phyloP scores from a whole-genome alignment of 2,329 filamentous ascomycete genomes.

The Alternaria incomplexa region DNA sequence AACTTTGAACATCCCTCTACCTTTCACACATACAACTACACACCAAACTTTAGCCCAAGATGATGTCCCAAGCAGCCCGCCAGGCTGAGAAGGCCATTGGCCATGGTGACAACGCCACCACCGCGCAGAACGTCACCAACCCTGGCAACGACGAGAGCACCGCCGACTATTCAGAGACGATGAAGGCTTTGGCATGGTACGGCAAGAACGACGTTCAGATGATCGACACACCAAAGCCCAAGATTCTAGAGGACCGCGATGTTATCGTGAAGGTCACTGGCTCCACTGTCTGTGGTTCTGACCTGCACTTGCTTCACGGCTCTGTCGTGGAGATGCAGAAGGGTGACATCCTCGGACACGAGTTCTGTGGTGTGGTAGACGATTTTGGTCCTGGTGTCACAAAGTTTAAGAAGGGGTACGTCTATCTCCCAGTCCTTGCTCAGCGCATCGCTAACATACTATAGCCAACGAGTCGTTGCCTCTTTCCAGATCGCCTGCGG shows the following conservation, averaged over 20 bases:
- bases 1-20: neutral
- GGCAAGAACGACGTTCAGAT: slow-evolving; percentile 80
- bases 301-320: slow-evolving; percentile 63
- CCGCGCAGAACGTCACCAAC: slow-evolving; percentile 71
- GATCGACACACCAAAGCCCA: slow-evolving; percentile 71
- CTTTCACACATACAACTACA: neutral
- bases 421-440: neutral
- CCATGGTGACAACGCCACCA: slow-evolving; percentile 69
- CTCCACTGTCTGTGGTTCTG: slow-evolving; percentile 66
- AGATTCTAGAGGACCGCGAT: slow-evolving; percentile 73
- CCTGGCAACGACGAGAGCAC: slow-evolving; percentile 53
- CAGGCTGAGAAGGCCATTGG: slow-evolving; percentile 71
- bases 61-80: slow-evolving; percentile 63
- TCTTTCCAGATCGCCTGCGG: slow-evolving; percentile 82
- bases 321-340: slow-evolving; percentile 57
- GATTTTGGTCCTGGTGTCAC: slow-evolving; percentile 52
- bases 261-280: slow-evolving; percentile 81
- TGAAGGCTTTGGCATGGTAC: slow-evolving; percentile 84
- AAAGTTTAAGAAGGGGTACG: slow-evolving; percentile 51
- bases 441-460: slow-evolving; percentile 22
- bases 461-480: slow-evolving; percentile 71
- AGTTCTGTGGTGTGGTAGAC: slow-evolving; percentile 60
- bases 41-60: slow-evolving; percentile 26
- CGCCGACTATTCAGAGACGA: slow-evolving; percentile 63
- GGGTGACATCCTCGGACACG: slow-evolving; percentile 60